These are phyloP conservation scores for Metarhizium rileyi DNA, from an alignment of 2,329 filamentous ascomycete species.

Conservation along the genomic window DNA sequence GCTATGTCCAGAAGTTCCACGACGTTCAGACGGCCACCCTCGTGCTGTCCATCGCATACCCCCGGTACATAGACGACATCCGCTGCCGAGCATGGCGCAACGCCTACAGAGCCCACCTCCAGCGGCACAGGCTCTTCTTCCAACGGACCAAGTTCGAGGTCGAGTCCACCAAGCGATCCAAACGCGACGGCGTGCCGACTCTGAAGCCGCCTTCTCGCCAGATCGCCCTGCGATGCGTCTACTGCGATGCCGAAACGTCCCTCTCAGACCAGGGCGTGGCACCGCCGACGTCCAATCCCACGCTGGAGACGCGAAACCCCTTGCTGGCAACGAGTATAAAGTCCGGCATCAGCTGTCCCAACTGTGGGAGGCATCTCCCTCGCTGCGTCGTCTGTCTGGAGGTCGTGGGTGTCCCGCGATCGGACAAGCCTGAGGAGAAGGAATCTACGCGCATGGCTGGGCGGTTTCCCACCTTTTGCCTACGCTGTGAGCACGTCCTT, in stretches of 20 bases:
- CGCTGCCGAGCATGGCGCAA: conserved; percentile 66
- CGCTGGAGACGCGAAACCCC: conserved; percentile 38
- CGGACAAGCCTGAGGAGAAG: conserved; percentile 44
- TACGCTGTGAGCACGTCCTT: conserved; percentile 57
- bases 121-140: conserved; percentile 64
- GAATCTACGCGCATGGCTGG: conserved; percentile 40
- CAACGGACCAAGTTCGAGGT: conserved; percentile 70
- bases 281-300: conserved; percentile 14
- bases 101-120: conserved; percentile 60
- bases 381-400: conserved; percentile 60
- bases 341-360: conserved; percentile 54
- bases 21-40: conserved; percentile 74
- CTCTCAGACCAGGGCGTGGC: conserved; percentile 29
- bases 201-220: conserved; percentile 58
- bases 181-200: conserved; percentile 51
- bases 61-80: conserved; percentile 67
- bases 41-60: conserved; percentile 62
- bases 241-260: conserved; percentile 57
- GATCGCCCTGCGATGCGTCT: conserved; percentile 66
- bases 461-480: conserved; percentile 58
- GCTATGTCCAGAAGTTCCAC: conserved; percentile 64
- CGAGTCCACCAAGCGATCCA: conserved; percentile 61
- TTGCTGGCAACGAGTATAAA: conserved; percentile 47
- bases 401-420: conserved; percentile 54
- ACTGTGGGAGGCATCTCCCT: conserved; percentile 56